Evolutionary conservation across 345 rosid species (phyloP).

Genomic region (Euphorbia peplus): DNA sequence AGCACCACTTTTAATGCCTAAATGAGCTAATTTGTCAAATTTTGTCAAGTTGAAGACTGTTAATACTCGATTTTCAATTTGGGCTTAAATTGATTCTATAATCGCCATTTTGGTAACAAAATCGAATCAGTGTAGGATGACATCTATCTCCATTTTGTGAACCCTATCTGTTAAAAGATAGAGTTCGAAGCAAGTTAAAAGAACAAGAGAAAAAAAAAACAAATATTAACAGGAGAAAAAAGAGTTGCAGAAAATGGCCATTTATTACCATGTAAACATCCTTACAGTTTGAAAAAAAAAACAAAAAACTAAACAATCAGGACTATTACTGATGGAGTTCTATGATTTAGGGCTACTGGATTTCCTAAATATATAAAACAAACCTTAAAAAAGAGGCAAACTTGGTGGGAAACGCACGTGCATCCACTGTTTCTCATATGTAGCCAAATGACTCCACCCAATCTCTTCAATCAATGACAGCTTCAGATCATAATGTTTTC

Average conservation of each 20-base stretch:
- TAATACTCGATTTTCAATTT: too few species aligned
- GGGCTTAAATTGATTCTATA: too few species aligned
- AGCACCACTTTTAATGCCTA: too few species aligned
- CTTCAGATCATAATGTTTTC: constrained; percentile 71
- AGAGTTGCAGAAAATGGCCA: not conserved
- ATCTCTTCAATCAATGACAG: constrained; percentile 71
- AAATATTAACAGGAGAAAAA: not conserved
- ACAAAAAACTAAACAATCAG: not conserved
- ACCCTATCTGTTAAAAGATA: too few species aligned
- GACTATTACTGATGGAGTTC: not conserved
- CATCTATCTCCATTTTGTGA: too few species aligned
- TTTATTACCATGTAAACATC: not conserved
- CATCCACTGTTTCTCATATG: constrained; percentile 84
- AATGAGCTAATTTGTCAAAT: too few species aligned
- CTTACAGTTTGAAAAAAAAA: too few species aligned
- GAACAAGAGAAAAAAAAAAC: not conserved
- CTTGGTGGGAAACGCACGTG: constrained; percentile 73
- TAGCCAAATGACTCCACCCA: constrained; percentile 70
- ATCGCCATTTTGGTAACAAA: too few species aligned
- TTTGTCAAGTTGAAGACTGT: too few species aligned
- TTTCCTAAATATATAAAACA: not conserved
- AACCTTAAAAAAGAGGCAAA: constrained; percentile 65
- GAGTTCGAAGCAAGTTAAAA: too few species aligned
- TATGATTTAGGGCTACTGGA: not conserved
- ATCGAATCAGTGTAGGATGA: too few species aligned